Base-by-base conservation (phyloP, 306 rosid species). In the Ammopiptanthus mongolicus region DNA sequence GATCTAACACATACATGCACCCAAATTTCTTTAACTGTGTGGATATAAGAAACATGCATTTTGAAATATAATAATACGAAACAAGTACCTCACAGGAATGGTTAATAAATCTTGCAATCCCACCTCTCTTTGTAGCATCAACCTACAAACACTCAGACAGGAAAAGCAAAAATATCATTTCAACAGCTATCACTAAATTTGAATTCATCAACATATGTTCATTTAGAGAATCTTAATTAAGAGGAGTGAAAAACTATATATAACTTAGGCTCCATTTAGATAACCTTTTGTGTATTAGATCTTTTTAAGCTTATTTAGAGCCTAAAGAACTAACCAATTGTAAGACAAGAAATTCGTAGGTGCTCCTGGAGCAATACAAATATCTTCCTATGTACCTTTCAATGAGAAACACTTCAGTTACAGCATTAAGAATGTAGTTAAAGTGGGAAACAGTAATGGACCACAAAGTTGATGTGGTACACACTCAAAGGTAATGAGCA, bases 81-180 rank as follows among this genome's bases (percentile, higher is more conserved):
- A 36, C 13, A 84, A 56, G 71, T 86, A 95, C 99, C 97, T 95
- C 97, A 82, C 99, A 95, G 58, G 97, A 95, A 86, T 95, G 99
- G 83, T 92, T 92, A 78, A 95, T 72, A 79, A 95, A 92, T 84
- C 99, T 87, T 63, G 99, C 99, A 83, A 95, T 82, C 61, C 99
- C 97, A 21, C 99, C 99, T 69, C 91, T 89, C 86, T 92, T 95
- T 13, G 99, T 92, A 65, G 99, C 99, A 90, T 95, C 99, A 55
- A 95, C 99, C 99, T 95, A 73, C 82, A 83, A 36, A 79, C 3
- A 75, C 68, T 82, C 80, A 60, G 36, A 69, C 65, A 67, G 73
- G 70, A 71, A 39, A 66, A 69, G 18, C 25, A 51, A 74, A 67
- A 5, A 5, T 70, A 84, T 53, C 60, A 50, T 46, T 66, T 73